Conservation (phyloP, 1,284 basidiomycete genomes). For the Marasmius oreades region DNA sequence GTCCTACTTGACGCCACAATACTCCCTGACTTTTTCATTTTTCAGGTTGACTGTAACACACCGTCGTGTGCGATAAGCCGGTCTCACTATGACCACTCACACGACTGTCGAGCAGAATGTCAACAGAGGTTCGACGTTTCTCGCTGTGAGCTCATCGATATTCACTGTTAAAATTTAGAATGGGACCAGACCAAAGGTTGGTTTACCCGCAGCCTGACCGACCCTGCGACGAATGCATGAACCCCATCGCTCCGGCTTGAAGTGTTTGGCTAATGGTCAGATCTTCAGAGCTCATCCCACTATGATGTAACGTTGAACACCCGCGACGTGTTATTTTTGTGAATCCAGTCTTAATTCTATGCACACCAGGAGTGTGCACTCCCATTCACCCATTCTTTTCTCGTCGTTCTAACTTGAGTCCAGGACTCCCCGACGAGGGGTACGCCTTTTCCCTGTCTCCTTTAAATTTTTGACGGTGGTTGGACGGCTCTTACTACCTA, state of each 20-base stretch:
- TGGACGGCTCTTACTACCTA: too few species aligned
- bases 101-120: not conserved
- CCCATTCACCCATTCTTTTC: too few species aligned
- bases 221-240: conserved; percentile 2
- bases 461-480: too few species aligned
- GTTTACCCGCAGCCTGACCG: not conserved
- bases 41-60: not conserved
- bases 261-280: not conserved
- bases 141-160: not conserved
- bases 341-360: too few species aligned
- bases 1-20: not conserved
- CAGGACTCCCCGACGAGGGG: too few species aligned
- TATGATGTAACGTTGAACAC: too few species aligned
- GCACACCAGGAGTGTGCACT: too few species aligned
- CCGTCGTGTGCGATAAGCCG: not conserved
- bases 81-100: not conserved
- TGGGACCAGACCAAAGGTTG: not conserved
- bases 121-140: not conserved
- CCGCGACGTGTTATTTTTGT: too few species aligned
- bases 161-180: not conserved
- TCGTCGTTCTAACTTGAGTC: too few species aligned
- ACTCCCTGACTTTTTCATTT: not conserved
- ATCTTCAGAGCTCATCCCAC: not conserved
- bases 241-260: not conserved
- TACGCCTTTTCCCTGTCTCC: too few species aligned